phyloP scores from a whole-genome alignment of 2,329 filamentous ascomycete species.

The Hirsutella thompsonii region DNA sequence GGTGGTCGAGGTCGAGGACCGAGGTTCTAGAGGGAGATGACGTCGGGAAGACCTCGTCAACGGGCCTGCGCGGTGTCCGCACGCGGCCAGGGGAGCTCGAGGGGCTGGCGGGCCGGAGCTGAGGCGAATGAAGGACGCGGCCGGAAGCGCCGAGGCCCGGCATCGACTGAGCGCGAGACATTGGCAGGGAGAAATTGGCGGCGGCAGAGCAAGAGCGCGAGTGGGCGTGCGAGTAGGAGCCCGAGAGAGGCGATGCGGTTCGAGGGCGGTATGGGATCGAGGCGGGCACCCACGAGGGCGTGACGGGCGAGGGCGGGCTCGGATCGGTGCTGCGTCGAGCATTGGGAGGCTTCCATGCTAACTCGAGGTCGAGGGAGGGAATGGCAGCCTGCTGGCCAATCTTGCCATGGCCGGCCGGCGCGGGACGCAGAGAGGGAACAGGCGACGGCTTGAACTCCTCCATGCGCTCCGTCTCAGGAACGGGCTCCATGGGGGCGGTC shows the following conservation, averaged over 20 bases:
- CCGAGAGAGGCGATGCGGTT: slow-evolving; percentile 47
- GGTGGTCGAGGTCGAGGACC: slow-evolving; percentile 40
- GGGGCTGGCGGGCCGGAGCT: slow-evolving; percentile 41
- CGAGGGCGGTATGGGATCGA: slow-evolving; percentile 46
- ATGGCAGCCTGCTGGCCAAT: slow-evolving; percentile 6
- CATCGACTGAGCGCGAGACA: slow-evolving; percentile 52
- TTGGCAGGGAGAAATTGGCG: slow-evolving; percentile 39
- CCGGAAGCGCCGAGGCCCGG: slow-evolving; percentile 48
- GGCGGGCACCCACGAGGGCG: slow-evolving; percentile 31
- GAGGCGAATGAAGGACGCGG: slow-evolving; percentile 41
- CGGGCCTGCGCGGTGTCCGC: slow-evolving; percentile 40
- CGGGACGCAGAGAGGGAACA: slow-evolving; percentile 39
- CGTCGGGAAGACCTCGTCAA: slow-evolving; percentile 47
- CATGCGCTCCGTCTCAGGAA: slow-evolving; percentile 56
- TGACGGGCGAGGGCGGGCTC: slow-evolving; percentile 36
- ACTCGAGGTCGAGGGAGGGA: slow-evolving; percentile 28
- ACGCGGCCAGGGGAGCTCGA: slow-evolving; percentile 38
- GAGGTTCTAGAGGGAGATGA: slow-evolving; percentile 39
- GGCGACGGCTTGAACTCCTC: slow-evolving; percentile 50
- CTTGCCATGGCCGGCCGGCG: slow-evolving; percentile 14
- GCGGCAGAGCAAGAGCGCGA: slow-evolving; percentile 44
- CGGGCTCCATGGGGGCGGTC: slow-evolving; percentile 42
- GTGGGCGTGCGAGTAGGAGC: slow-evolving; percentile 25
- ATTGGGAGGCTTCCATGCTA: slow-evolving; percentile 35
- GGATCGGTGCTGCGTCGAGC: slow-evolving; percentile 48